phyloP scores from a whole-genome alignment of 257 asterid genomes.

The Solanum bulbocastanum region DNA sequence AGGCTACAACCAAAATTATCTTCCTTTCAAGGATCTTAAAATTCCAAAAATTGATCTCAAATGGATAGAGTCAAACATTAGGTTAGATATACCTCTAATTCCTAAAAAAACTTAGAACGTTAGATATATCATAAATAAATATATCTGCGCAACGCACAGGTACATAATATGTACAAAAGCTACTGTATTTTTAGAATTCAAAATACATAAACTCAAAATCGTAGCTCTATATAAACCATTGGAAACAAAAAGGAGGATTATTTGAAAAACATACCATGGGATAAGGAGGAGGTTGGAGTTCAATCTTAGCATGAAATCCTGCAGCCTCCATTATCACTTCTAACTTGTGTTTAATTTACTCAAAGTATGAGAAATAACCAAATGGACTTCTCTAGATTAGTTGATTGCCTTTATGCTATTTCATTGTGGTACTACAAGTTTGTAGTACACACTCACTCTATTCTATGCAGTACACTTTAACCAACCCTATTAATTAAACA shows the following conservation, averaged over 20 bases:
- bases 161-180: too few species aligned
- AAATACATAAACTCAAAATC: too few species aligned
- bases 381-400: neutral
- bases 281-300: constrained; percentile 80
- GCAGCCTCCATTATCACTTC: neutral
- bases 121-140: too few species aligned
- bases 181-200: too few species aligned
- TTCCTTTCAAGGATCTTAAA: neutral
- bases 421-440: neutral
- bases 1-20: neutral
- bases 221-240: too few species aligned
- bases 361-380: neutral
- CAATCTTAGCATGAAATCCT: constrained; percentile 35
- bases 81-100: neutral
- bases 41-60: neutral
- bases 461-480: neutral
- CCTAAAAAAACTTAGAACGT: neutral
- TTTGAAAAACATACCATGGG: constrained; percentile 29
- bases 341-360: neutral
- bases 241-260: too few species aligned
- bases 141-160: too few species aligned
- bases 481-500: neutral
- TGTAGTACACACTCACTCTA: neutral
- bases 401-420: neutral
- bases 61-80: neutral